Evolutionary conservation across 2,329 filamentous ascomycete species (phyloP).

Genomic region (Penicillium sp.): DNA sequence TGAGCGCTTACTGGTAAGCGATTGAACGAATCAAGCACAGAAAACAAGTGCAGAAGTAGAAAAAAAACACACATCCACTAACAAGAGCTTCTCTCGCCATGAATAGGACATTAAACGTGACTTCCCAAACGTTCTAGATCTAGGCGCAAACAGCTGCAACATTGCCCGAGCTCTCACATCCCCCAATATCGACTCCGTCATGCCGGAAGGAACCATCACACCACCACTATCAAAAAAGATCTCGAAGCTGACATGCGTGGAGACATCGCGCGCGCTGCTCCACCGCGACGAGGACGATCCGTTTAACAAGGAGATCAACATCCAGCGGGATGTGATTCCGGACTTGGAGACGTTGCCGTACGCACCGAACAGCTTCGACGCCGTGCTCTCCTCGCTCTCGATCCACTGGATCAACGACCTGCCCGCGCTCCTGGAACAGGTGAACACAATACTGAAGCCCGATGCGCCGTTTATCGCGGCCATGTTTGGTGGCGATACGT

Average conservation of each 20-base stretch:
- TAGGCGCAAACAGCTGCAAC: slow-evolving; percentile 94
- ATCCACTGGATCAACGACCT: slow-evolving; percentile 98
- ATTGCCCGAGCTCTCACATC: slow-evolving; percentile 75
- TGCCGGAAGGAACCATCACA: slow-evolving; percentile 23
- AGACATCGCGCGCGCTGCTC: slow-evolving; percentile 74
- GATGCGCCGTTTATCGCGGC: slow-evolving; percentile 90
- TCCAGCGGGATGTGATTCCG: slow-evolving; percentile 71
- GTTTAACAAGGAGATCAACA: slow-evolving; percentile 71
- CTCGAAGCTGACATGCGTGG: slow-evolving; percentile 71
- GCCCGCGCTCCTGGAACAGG: slow-evolving; percentile 76
- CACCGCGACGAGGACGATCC: slow-evolving; percentile 66
- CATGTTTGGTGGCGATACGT: slow-evolving; percentile 92
- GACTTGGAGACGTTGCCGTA: slow-evolving; percentile 70
- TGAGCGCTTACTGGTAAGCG: slow-evolving; percentile 72
- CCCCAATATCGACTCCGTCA: slow-evolving; percentile 63
- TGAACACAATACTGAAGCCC: slow-evolving; percentile 83
- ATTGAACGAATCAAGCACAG: not conserved
- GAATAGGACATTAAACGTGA: slow-evolving; percentile 78
- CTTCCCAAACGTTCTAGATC: slow-evolving; percentile 81
- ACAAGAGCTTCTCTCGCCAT: not conserved
- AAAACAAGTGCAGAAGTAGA: not conserved
- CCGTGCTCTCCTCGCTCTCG: slow-evolving; percentile 82
- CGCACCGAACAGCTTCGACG: slow-evolving; percentile 74
- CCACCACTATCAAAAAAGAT: slow-evolving; percentile 68
- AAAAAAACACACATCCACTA: not conserved